These are phyloP conservation scores for Thymus mandschuricus DNA, from an alignment of 257 asterid genomes.

Conservation along the genomic window DNA sequence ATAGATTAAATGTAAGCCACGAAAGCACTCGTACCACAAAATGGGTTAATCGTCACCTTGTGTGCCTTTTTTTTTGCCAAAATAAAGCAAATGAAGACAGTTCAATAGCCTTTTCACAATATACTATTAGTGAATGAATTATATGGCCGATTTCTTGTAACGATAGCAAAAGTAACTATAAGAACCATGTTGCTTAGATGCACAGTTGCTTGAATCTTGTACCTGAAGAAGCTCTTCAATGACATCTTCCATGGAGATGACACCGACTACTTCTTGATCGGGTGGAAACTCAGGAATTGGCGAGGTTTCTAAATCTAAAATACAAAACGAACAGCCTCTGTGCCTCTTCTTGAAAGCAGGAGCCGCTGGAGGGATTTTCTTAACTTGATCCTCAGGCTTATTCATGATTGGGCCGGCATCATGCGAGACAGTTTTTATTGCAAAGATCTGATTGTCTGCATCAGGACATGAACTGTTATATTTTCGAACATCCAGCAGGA, in stretches of 20 bases:
- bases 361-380: slow-evolving; percentile 74
- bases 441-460: slow-evolving; percentile 54
- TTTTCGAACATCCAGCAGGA: neutral
- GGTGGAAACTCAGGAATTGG: slow-evolving; percentile 84
- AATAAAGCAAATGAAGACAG: neutral
- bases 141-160: neutral
- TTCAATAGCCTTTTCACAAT: neutral
- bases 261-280: slow-evolving; percentile 86
- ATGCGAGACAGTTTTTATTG: slow-evolving; percentile 39
- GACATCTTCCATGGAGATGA: slow-evolving; percentile 96
- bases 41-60: too few relatives aligned
- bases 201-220: slow-evolving; percentile 4
- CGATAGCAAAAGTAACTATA: neutral
- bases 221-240: slow-evolving; percentile 99
- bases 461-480: slow-evolving; percentile 11
- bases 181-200: neutral
- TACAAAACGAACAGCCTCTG: slow-evolving; percentile 92
- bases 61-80: too few relatives aligned
- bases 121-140: neutral
- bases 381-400: slow-evolving; percentile 54
- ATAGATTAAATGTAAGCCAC: slow-evolving; percentile 15
- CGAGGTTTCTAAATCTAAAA: slow-evolving; percentile 76
- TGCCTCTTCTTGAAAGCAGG: slow-evolving; percentile 97
- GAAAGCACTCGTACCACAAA: neutral
- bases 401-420: slow-evolving; percentile 40